A percentile compares a stretch with the other conserved stretches of the same genome.
Evolutionary conservation across 305 asterid genomes (phyloP).

Genomic region (Ruellia speciosa): DNA sequence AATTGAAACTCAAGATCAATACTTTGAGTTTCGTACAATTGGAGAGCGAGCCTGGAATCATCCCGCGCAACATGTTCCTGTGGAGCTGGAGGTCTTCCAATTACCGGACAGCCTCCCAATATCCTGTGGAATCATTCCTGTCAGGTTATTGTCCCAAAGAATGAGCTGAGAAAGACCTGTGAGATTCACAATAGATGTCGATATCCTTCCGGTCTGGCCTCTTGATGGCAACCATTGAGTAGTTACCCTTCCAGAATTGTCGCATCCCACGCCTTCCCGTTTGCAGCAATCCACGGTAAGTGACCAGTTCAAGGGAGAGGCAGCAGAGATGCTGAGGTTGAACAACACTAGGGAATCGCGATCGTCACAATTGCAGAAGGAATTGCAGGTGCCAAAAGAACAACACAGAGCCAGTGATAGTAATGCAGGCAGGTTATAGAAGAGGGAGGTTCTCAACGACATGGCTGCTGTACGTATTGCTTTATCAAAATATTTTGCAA

Average conservation of each 20-base stretch:
- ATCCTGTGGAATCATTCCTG: constrained; percentile 52
- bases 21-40: constrained; percentile 50
- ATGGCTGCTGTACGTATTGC: no score
- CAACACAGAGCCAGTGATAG: constrained; percentile 18
- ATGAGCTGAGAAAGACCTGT: constrained; percentile 35
- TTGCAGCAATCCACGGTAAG: constrained; percentile 50
- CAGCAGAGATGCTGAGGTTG: constrained; percentile 26
- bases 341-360: constrained; percentile 40
- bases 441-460: no score
- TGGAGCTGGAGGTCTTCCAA: constrained; percentile 63
- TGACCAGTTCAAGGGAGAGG: constrained; percentile 52
- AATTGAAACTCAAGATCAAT: constrained; percentile 58
- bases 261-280: constrained; percentile 77
- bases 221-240: constrained; percentile 48
- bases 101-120: constrained; percentile 50
- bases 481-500: no score
- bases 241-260: constrained; percentile 40
- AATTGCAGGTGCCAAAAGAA: constrained; percentile 27
- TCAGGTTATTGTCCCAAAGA: constrained; percentile 51
- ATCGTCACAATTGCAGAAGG: constrained; percentile 43
- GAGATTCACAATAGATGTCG: constrained; percentile 41
- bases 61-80: constrained; percentile 53
- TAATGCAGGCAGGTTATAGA: no score
- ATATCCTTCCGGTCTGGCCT: constrained; percentile 46
- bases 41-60: constrained; percentile 56